Evolutionary conservation across 2,329 filamentous ascomycete genomes (phyloP).

Genomic region (Alternaria brassicae): DNA sequence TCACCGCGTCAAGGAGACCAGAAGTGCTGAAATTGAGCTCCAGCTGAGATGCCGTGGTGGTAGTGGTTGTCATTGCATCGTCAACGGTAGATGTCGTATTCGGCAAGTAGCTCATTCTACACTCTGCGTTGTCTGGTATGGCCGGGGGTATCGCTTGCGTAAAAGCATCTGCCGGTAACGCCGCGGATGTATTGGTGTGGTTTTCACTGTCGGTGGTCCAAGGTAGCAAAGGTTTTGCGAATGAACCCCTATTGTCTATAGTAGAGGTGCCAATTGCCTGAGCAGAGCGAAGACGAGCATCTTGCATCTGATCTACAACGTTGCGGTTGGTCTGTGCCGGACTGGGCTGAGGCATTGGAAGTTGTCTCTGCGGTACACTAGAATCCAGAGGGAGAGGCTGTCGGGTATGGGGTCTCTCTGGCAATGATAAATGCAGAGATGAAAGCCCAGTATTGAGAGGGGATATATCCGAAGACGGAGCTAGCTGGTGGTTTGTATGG

Average conservation of each 20-base stretch:
- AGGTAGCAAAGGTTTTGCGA: constrained; percentile 29
- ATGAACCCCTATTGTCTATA: constrained; percentile 15
- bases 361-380: constrained; percentile 34
- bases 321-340: constrained; percentile 34
- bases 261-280: constrained; percentile 26
- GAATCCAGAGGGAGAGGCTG: constrained; percentile 22
- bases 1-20: constrained; percentile 30
- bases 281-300: constrained; percentile 37
- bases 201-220: constrained; percentile 28
- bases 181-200: constrained; percentile 18
- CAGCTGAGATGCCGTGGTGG: constrained; percentile 12
- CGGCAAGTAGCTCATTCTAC: constrained; percentile 18
- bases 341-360: constrained; percentile 44
- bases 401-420: constrained; percentile 31
- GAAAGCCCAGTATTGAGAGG: constrained; percentile 38
- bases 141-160: constrained; percentile 1
- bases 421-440: constrained; percentile 37
- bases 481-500: constrained; percentile 17
- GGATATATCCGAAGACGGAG: constrained; percentile 30
- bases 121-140: constrained; percentile 16
- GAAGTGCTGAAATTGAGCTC: constrained; percentile 39
- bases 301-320: constrained; percentile 42
- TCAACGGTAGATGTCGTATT: constrained; percentile 14
- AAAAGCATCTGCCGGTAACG: constrained; percentile 17
- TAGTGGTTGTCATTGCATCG: constrained; percentile 12